A percentile compares a stretch with the other conserved stretches of the same genome.
These are phyloP conservation scores for Podospora fimiseda DNA, from an alignment of 495 filamentous ascomycete genomes.

Conservation along the genomic window DNA sequence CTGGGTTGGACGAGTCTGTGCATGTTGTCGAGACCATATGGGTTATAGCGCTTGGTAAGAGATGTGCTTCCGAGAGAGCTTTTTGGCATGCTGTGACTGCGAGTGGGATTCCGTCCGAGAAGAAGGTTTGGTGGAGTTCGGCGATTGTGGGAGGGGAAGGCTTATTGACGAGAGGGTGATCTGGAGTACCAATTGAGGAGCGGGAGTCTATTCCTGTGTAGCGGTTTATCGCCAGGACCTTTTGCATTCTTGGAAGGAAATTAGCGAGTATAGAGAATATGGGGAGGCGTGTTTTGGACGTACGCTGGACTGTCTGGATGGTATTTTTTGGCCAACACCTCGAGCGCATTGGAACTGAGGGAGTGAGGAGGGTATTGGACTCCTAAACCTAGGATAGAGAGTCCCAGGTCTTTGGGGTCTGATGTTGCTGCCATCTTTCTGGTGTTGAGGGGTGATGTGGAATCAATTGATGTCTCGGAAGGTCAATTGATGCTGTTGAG, in stretches of 20 bases:
- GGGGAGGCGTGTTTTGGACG: conserved; percentile 7
- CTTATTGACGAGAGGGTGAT: conserved; percentile 52
- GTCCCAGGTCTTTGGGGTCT: conserved; percentile 34
- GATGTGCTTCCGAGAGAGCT: conserved; percentile 50
- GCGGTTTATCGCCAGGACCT: conserved; percentile 55
- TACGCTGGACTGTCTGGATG: conserved; percentile 48
- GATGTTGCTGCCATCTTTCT: conserved; percentile 20
- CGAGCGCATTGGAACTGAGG: conserved; percentile 34
- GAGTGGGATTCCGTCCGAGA: conserved; percentile 52
- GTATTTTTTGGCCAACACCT: conserved; percentile 38
- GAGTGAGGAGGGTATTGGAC: conserved; percentile 44
- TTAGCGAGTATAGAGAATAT: neutral
- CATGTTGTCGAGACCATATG: conserved; percentile 62
- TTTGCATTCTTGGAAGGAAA: conserved; percentile 39
- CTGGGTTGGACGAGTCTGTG: conserved; percentile 62
- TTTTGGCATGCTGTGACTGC: conserved; percentile 52
- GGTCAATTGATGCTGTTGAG: neutral
- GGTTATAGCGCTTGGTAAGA: conserved; percentile 48
- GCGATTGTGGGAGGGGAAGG: conserved; percentile 47
- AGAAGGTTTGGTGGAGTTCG: conserved; percentile 49
- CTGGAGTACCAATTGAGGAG: conserved; percentile 50
- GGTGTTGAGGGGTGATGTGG: neutral
- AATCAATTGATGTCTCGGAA: no score
- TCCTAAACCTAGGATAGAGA: conserved; percentile 46
- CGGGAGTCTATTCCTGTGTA: conserved; percentile 58